These are phyloP conservation scores for Eucommia ulmoides DNA, from an alignment of 257 asterid species.

Conservation along the genomic window DNA sequence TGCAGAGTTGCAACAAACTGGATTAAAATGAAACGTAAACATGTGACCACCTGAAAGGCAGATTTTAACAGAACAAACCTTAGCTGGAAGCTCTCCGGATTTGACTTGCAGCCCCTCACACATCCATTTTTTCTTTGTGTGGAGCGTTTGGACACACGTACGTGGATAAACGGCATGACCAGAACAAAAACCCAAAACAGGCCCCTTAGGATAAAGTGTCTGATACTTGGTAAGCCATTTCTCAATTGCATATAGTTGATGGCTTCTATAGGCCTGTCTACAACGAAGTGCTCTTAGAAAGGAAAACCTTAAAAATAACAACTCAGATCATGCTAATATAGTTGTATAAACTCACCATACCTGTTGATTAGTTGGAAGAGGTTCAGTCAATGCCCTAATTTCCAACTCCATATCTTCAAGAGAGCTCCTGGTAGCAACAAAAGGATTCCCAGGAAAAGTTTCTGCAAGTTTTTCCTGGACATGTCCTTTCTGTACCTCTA, in stretches of 20 bases:
- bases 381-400: slow-evolving; percentile 92
- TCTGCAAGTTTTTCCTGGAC: slow-evolving; percentile 10
- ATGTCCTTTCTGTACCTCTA: slow-evolving; percentile 10
- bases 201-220: slow-evolving; percentile 76
- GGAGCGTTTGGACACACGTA: slow-evolving; percentile 72
- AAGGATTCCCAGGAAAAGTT: slow-evolving; percentile 12
- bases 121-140: slow-evolving; percentile 73
- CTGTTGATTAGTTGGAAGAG: slow-evolving; percentile 96
- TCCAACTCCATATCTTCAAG: slow-evolving; percentile 92
- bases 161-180: slow-evolving; percentile 93
- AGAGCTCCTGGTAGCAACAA: slow-evolving; percentile 36
- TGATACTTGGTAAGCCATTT: slow-evolving; percentile 82
- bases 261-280: slow-evolving; percentile 80
- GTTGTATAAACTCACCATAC: slow-evolving; percentile 19
- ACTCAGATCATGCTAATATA: slow-evolving; percentile 5
- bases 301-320: background rate
- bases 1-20: slow-evolving; percentile 6
- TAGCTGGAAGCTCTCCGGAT: slow-evolving; percentile 68
- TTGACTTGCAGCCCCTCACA: slow-evolving; percentile 83
- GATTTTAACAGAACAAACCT: slow-evolving; percentile 31
- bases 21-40: slow-evolving; percentile 8
- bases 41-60: background rate
- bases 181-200: slow-evolving; percentile 70
- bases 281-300: slow-evolving; percentile 8
- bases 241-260: slow-evolving; percentile 75